Evolutionary conservation across 257 asterid genomes (phyloP), one percentile per base, ranked within the genome.

Genomic region (Fraxinus americana): DNA sequence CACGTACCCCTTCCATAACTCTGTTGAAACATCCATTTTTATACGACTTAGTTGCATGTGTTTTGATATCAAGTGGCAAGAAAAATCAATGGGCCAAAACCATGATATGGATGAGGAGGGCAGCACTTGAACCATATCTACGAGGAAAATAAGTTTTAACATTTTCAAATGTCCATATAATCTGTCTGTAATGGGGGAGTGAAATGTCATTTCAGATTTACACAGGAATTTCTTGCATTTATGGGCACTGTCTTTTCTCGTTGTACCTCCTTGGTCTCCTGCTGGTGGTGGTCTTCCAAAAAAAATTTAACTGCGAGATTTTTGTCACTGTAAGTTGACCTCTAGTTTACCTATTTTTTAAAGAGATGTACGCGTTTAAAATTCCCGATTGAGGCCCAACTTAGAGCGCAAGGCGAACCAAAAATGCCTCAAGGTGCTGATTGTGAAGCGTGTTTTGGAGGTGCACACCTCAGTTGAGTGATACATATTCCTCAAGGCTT

Each of bases 71-170:
- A 54, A 54, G 27, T 19, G n/a, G n/a, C 27, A 61, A 34, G 19
- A 72, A 38, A 38, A 70, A 34, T 67, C 38, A 61, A 41, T 39
- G 25, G 68, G 50, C 17, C 50, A 43, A 50, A 70, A 71, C 66
- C 41, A 59, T 50, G 70, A 48, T 32, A 48, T 19, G 38, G 70
- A 16, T 17, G 21, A 52, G 63, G 11, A 6, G 65, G 25, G 54
- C 25, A 19, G 54, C 54, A 45, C n/a, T 19, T 54, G 65, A 54
- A 29, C 17, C 45, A 25, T 72, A 7, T n/a, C 5, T 9, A 30
- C 27, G 43, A 23, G 45, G 50, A 43, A 43, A 43, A 41, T 10
- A 43, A 48, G 12, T 50, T 66, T 8, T 12, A 30, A 12, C 27
- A 8, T 38, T n/a, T 43, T 52, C 8, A 61, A 7, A 32, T n/a